Evolutionary conservation across 2,329 filamentous ascomycete species (phyloP).

Genomic region (Ophiognomonia clavigignenti-juglandacearum): DNA sequence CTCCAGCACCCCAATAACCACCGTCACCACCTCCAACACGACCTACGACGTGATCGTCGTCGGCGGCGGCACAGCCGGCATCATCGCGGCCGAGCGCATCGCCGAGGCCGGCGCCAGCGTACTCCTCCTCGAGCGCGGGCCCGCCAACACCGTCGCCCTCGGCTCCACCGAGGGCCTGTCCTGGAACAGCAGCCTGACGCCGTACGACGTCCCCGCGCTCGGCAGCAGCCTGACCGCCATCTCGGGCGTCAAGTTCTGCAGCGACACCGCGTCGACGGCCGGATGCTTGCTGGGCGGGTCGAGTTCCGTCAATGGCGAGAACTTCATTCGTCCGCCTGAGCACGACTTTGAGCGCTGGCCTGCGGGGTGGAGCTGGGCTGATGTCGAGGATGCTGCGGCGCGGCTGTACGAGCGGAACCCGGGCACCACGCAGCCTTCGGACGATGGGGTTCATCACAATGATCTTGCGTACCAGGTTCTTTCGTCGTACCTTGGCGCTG

Average conservation of each 20-base stretch:
- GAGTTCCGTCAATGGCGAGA: conserved; percentile 28
- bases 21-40: conserved; percentile 22
- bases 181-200: conserved; percentile 28
- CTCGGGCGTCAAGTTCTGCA: conserved; percentile 24
- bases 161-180: conserved; percentile 26
- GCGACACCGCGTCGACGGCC: conserved; percentile 29
- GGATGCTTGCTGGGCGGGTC: conserved; percentile 34
- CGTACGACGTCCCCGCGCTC: conserved; percentile 26
- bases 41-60: conserved; percentile 36
- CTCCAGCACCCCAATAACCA: conserved; percentile 19
- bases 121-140: conserved; percentile 33
- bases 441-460: conserved; percentile 20
- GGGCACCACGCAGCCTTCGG: conserved; percentile 22
- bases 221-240: conserved; percentile 19
- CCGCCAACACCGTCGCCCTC: conserved; percentile 26
- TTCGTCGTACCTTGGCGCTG: conserved; percentile 10
- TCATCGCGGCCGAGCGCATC: conserved; percentile 30
- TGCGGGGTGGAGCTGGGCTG: conserved; percentile 24
- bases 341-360: conserved; percentile 28
- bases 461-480: conserved; percentile 13
- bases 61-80: conserved; percentile 31
- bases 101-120: conserved; percentile 31
- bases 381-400: conserved; percentile 22
- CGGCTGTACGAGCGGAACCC: conserved; percentile 24
- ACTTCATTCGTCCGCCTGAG: conserved; percentile 28